Evolutionary conservation across 257 asterid genomes (phyloP).

Genomic region (Schizonepeta tenuifolia): DNA sequence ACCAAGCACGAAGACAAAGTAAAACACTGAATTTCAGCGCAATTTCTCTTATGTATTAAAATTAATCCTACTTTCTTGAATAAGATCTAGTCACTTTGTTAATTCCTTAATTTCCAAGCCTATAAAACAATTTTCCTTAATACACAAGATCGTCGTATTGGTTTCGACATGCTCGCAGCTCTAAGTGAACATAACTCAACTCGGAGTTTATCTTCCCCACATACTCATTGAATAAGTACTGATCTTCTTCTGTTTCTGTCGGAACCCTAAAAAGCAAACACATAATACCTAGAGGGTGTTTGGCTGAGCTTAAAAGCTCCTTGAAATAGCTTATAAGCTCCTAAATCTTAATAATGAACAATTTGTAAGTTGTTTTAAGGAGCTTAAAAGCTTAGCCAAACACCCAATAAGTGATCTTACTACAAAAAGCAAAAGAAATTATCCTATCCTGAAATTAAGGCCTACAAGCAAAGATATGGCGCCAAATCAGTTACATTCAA

Average conservation of each 20-base stretch:
- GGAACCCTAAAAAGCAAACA: slow-evolving; percentile 47
- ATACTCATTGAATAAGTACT: slow-evolving; percentile 56
- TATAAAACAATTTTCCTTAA: too few species aligned
- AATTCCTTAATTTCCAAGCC: too few species aligned
- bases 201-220: slow-evolving; percentile 71
- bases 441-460: background rate
- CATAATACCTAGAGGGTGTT: too few species aligned
- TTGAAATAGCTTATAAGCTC: too few species aligned
- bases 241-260: slow-evolving; percentile 50
- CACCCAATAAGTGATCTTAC: too few species aligned
- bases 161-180: slow-evolving; percentile 45
- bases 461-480: background rate
- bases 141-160: slow-evolving; percentile 41
- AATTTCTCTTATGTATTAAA: background rate
- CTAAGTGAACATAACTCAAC: slow-evolving; percentile 64
- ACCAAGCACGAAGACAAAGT: slow-evolving; percentile 25
- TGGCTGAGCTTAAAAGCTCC: too few species aligned
- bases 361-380: too few species aligned
- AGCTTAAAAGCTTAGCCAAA: too few species aligned
- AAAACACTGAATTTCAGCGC: background rate
- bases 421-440: background rate
- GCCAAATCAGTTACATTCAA: background rate
- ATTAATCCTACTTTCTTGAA: background rate
- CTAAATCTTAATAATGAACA: too few species aligned
- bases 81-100: too few species aligned